Evolutionary conservation across 225 moss, liverwort and hornwort species (phyloP), one percentile per base, ranked within the genome.

Genomic region (Neckera pumila): DNA sequence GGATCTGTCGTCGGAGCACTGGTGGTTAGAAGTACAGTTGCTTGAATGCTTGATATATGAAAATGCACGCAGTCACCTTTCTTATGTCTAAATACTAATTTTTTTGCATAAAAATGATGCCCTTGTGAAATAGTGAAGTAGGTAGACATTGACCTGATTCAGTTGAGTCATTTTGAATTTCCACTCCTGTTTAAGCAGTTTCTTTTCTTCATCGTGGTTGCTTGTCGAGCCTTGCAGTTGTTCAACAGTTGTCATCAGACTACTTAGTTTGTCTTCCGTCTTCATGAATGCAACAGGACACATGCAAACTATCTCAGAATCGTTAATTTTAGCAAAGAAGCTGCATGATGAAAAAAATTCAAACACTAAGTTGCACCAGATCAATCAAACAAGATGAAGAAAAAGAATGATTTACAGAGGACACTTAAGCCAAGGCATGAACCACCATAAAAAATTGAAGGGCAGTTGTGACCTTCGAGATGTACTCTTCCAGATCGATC

Each of bases 191-290:
- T 95, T 94, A 58, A 91, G 72, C 69, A 82, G 89, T 77, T 90
- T 91, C 87, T 94, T 96, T 69, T 96, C 95, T 51, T 93, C 93
- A 76, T 89, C 83, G 74, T 86, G 86, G 54, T 79, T 84, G 62
- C 92, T 89, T 40, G 92, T 88, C 36, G 91, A 92, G 12, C 91
- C 96, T 92, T 97, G 96, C 58, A 98, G 85, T 62, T 92, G 93
- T 66, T 87, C 93, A 59, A 98, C 92, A 59, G 91, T 89, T 45
- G 86, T 66, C 84, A 89, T 87, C 58, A 97, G 93, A 93, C 73
- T 92, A 76, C 83, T 89, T 80, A 98, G 43, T 86, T 93, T 93
- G 85, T 97, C 95, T 80, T 96, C 95, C 57, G 95, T 95, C 94
- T 94, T 84, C 57, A 40, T 28, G 34, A 80, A 83, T 63, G 77